Evolutionary conservation across 83 land plant genomes (phyloP), one percentile per base, ranked within the genome.

Genomic region (Diphasiastrum complanatum): DNA sequence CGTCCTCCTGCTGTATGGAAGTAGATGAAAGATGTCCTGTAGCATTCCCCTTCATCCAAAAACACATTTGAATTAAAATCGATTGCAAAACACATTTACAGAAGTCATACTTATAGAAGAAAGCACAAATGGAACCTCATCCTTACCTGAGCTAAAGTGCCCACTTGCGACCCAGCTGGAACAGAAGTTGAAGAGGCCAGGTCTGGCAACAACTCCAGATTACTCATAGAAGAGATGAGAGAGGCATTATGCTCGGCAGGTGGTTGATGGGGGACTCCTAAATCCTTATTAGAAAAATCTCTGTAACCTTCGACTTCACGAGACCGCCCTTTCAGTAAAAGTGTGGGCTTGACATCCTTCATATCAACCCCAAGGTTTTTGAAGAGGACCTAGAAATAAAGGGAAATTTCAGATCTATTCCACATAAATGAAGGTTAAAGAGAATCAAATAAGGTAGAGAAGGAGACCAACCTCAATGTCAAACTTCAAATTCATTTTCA

Each of bases 401-500:
- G 4, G 1, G 14, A 69, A 45, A 46, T 54, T 54, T 24, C 58
- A 54, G 10, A 54, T 25, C 23, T 23, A 25, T 54, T 18, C 4
- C n/a, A 54, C 58, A 5, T 25, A 29, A 14, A 31, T 54, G n/a
- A 28, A 6, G 8, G 4, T 4, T 26, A 32, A 55, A 32, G 59
- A 6, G 4, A 25, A 28, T n/a, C n/a, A n/a, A n/a, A n/a, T n/a
- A n/a, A n/a, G n/a, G n/a, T n/a, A 55, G 19, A 6, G 6, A 1
- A 10, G 20, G 41, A 19, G 27, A 60, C 63, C 4, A 70, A 88
- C 98, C 88, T 93, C 98, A 50, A 93, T 93, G 65, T 93, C 98
- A 81, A 93, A 93, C 63, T 84, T 93, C 18, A 93, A 83, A 55
- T 93, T 93, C 98, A 93, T 93, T 60, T 93, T 93, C 68, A 93